Percentiles rank a stretch among this genome's conserved stretches.
Evolutionary conservation across 371 early-diverging fungal species (phyloP).

Genomic region (Amoeboaphelidium protococcarum): DNA sequence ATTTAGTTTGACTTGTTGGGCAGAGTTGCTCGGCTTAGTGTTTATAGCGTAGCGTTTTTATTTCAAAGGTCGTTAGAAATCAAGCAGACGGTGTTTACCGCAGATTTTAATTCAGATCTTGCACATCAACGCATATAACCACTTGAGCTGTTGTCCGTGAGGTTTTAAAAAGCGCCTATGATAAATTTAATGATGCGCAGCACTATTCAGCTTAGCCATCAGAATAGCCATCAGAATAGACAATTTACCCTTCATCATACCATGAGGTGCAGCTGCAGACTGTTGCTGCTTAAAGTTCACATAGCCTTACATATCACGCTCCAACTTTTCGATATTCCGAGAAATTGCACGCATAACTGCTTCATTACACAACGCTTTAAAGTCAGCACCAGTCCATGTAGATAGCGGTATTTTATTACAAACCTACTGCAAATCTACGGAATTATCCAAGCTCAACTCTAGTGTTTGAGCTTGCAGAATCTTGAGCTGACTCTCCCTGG

Average conservation of each 20-base stretch:
- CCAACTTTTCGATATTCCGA: slow-evolving; percentile 53
- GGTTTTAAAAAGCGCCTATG: slow-evolving; percentile 59
- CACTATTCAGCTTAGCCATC: neutral
- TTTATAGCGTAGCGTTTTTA: too few species aligned
- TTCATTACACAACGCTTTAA: slow-evolving; percentile 89
- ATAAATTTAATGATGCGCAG: slow-evolving; percentile 21
- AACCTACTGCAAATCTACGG: slow-evolving; percentile 34
- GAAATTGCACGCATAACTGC: slow-evolving; percentile 86
- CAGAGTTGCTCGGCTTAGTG: too few species aligned
- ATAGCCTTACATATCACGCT: slow-evolving; percentile 8
- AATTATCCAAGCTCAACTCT: slow-evolving; percentile 62
- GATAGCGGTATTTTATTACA: slow-evolving; percentile 65
- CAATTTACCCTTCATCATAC: neutral
- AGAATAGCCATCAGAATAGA: too few species aligned
- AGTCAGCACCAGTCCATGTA: slow-evolving; percentile 87
- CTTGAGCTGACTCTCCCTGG: slow-evolving; percentile 52
- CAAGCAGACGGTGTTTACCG: too few species aligned
- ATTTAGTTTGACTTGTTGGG: too few species aligned
- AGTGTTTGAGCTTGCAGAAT: slow-evolving; percentile 75
- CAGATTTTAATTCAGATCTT: too few species aligned
- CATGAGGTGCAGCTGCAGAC: slow-evolving; percentile 6
- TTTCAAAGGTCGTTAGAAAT: too few species aligned
- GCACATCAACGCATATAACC: too few species aligned
- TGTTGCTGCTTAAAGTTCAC: neutral
- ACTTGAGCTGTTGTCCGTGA: too few species aligned